Conservation (phyloP, 164 flowering plant species). For the Aristolochia californica region DNA sequence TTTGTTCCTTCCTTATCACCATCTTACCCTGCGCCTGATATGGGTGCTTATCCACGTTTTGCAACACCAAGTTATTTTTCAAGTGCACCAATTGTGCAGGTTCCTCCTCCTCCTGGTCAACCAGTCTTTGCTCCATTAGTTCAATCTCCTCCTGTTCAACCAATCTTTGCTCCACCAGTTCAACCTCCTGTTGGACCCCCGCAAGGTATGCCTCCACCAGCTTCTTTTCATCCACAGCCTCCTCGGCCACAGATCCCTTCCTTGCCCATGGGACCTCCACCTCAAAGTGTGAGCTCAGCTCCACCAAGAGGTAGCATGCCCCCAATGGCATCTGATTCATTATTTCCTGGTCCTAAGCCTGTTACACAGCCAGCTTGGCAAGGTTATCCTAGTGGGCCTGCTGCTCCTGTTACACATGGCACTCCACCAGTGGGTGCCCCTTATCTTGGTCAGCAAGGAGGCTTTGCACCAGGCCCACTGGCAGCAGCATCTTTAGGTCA, state of each 20-base stretch:
- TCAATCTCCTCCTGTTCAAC: slow-evolving; percentile 28
- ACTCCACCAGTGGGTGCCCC: slow-evolving; percentile 29
- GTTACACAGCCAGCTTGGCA: slow-evolving; percentile 33
- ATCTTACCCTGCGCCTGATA: slow-evolving; percentile 28
- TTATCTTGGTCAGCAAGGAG: slow-evolving; percentile 43
- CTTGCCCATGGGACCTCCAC: slow-evolving; percentile 54
- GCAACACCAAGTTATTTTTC: slow-evolving; percentile 36
- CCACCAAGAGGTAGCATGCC: slow-evolving; percentile 24
- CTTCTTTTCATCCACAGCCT: slow-evolving; percentile 20
- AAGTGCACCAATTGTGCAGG: slow-evolving; percentile 27
- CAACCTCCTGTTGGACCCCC: slow-evolving; percentile 21
- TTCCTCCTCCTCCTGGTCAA: slow-evolving; percentile 27
- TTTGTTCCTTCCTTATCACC: slow-evolving; percentile 30
- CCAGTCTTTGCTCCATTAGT: slow-evolving; percentile 20
- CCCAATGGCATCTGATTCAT: slow-evolving; percentile 25
- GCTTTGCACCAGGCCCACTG: slow-evolving; percentile 34
- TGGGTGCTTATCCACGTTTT: slow-evolving; percentile 36
- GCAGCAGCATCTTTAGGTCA: slow-evolving; percentile 28
- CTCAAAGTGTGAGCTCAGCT: slow-evolving; percentile 20
- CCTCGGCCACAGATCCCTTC: slow-evolving; percentile 29
- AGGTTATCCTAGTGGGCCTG: slow-evolving; percentile 43
- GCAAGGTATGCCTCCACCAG: slow-evolving; percentile 26
- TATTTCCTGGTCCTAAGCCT: slow-evolving; percentile 26
- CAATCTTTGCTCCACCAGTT: slow-evolving; percentile 20
- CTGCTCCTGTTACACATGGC: slow-evolving; percentile 26